Base-by-base conservation (phyloP, 2,329 filamentous ascomycete species). In the Talaromyces islandicus region DNA sequence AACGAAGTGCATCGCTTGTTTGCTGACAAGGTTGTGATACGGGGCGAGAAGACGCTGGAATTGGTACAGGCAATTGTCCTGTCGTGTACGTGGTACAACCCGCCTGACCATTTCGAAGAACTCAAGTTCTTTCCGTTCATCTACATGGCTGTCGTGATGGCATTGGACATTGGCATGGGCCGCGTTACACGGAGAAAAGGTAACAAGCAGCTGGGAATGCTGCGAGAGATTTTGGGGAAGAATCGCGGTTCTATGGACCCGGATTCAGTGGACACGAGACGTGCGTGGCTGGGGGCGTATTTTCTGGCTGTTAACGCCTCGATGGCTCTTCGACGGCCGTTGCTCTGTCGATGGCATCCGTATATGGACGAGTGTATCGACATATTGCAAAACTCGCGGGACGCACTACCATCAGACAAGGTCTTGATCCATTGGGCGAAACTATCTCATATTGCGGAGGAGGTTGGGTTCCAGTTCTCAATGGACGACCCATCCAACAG, bases 71-170 rank as follows among this genome's bases (percentile, higher is more conserved):
- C 90, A 1, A 77, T 96, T 46, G 83, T 90, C 60, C 78, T 96
- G 3, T 81, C 85, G 7, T 85, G 88, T n/a, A 83, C 92, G 21
- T 96, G 91, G 90, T 95, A 96, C 72, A 87, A 86, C 71, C 90
- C 91, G 17, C 91, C 91, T 0, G 87, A 93, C 65, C 84, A 89
- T 67, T 90, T 90, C 61, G 90, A 95, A 68, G 89, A 94, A 75
- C 85, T 93, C 69, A 94, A 94, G 70, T 95, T 94, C 72, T 96
- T 94, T 75, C 90, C 93, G 76, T 83, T 94, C 65, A 86, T 91
- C 52, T 90, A 96, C 71, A 85, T 91, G 69, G 88, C 89, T 2
- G 88, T 88, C 54, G 83, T 91, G 66, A 90, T 96, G 87, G 88
- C 88, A 27, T 86, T 95, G 58, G 91, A 96, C 66, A 83, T 96